Base-by-base conservation (phyloP, 768 basidiomycete genomes). In the Sutorius australiensis region DNA sequence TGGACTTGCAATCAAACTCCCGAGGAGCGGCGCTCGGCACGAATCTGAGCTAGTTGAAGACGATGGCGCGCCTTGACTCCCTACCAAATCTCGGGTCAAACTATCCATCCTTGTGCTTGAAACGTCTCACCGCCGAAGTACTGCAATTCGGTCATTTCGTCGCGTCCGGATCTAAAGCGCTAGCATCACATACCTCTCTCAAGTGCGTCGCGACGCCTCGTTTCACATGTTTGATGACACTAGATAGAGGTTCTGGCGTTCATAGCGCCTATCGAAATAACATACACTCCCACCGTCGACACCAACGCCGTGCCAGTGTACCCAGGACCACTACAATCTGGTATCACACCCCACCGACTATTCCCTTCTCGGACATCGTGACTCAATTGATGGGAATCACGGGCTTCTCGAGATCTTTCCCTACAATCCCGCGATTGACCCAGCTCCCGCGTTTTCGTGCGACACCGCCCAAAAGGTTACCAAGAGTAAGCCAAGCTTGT, bases 161-260 rank as follows among this genome's bases (percentile, higher is more conserved):
- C 24, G 24, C n/a, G 17, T 38, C 34, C 37, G 39, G 56, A 58
- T 56, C 57, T 37, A 21, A 28, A 21, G 28, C 33, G 5, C 27
- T 33, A 27, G 24, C 21, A 21, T 14, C 24, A 19, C 24, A 42
- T 7, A n/a, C 34, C 48, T 51, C 59, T 50, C 59, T 50, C 62
- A 62, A 61, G 47, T 62, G 61, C 62, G 61, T 50, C 55, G 31
- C 33, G 58, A 61, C 58, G 47, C 54, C 36, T 38, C 46, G 47
- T 56, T 63, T 14, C 62, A 54, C 55, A 46, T 51, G 55, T 61
- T 47, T 56, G 48, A 52, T 46, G 39, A 11, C 32, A 37, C 19
- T 33, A 17, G 8, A 50, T 58, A 19, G 8, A 12, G 41, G 27
- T 46, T 39, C 21, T 27, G 19, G 51, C 51, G 46, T 51, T 62